Base-by-base conservation (phyloP, 495 filamentous ascomycete genomes). In the Rhypophila decipiens region DNA sequence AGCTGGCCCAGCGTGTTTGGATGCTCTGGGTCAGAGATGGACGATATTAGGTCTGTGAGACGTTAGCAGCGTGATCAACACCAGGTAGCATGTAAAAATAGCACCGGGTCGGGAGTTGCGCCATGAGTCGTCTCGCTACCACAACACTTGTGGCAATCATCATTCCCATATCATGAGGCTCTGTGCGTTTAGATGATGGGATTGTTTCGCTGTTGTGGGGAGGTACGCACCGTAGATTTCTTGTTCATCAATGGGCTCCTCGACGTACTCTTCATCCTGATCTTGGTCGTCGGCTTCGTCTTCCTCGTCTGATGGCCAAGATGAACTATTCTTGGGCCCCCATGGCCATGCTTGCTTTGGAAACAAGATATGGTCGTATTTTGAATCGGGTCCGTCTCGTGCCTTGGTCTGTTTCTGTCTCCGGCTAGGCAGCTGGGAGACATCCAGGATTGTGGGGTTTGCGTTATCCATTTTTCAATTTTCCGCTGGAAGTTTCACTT, bases 11-110 rank as follows among this genome's bases (percentile, higher is more conserved):
- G 76, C 0, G 90, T 94, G 13, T 96, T 78, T 19, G 93, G 93
- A 57, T 97, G 93, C 68, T 98, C 93, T 2, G 93, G 93, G 64
- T 98, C 93, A 21, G 88, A 90, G 52, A 98, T 95, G 42, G 85
- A 82, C 38, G 89, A 86, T 47, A 98, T 89, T 27, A 97, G 78
- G 69, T 98, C 93, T 95, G 57, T 55, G 50, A 66, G 58, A 63
- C 48, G 61, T 77, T 50, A 75, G 71, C 52, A 41, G 54, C 58
- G 24, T 63, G 52, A 58, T 58, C 55, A 23, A 24, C 42, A 8
- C 10, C 38, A 34, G 51, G 37, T 34, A 13, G 18, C 12, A 37
- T 45, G 49, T 37, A 53, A 53, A 53, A n/a, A n/a, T n/a, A n/a
- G n/a, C n/a, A n/a, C n/a, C n/a, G n/a, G n/a, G n/a, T n/a, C n/a